Conservation (phyloP, 2,329 filamentous ascomycete species). For the Curvularia spicifera region DNA sequence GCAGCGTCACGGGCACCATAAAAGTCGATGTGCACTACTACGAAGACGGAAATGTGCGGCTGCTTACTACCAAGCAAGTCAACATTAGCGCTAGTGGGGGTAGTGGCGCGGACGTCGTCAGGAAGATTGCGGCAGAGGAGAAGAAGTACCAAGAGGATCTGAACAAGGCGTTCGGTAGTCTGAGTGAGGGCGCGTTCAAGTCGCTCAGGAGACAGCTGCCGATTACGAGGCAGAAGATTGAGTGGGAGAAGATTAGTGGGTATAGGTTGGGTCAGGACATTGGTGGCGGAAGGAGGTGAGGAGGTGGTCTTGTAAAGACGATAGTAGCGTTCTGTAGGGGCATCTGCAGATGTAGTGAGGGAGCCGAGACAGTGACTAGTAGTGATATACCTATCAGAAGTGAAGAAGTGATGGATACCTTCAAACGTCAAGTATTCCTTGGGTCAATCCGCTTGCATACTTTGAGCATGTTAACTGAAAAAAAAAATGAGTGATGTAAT, state of each 20-base stretch:
- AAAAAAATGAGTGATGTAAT: background rate
- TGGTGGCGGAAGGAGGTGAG: conserved; percentile 52
- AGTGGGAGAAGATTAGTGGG: conserved; percentile 97
- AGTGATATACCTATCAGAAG: conserved; percentile 3
- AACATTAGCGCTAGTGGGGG: conserved; percentile 66
- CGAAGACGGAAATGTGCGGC: conserved; percentile 95
- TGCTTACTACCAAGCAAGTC: conserved; percentile 84
- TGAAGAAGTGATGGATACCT: background rate
- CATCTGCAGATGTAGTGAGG: background rate
- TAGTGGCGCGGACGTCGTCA: conserved; percentile 72
- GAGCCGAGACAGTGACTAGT: background rate
- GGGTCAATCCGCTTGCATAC: background rate
- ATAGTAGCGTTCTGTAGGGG: background rate
- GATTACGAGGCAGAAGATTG: conserved; percentile 96
- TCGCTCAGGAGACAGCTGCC: conserved; percentile 88
- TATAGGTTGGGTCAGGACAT: conserved; percentile 70
- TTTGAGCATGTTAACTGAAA: background rate
- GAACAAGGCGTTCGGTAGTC: conserved; percentile 83
- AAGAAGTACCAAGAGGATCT: conserved; percentile 96
- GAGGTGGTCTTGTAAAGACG: background rate
- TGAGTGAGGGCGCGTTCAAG: conserved; percentile 97
- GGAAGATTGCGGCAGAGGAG: conserved; percentile 79
- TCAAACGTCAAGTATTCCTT: background rate
- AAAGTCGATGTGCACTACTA: conserved; percentile 99
- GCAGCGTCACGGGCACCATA: conserved; percentile 75